Base-by-base conservation (phyloP, 2,329 filamentous ascomycete species). In the Fusarium pseudograminearum region DNA sequence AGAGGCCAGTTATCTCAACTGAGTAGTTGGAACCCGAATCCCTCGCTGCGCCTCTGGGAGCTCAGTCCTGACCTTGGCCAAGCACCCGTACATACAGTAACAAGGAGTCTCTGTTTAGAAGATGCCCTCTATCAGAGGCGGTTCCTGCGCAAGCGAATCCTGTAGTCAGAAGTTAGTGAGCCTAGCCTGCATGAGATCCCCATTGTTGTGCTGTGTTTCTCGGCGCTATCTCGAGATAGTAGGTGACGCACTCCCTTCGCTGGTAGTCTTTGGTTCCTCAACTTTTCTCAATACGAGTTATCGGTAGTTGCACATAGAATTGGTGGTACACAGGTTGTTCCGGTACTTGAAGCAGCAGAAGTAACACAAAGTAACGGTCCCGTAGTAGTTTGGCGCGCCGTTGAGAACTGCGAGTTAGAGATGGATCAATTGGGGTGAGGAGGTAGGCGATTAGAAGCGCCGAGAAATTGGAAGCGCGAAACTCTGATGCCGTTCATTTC, bases 101-200 rank as follows among this genome's bases (percentile, higher is more conserved):
- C 28, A 20, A 51, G 8, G 33, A 51, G n/a, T 16, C n/a, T 28
- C 16, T 50, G 26, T 26, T 38, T 20, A n/a, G 18, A 40, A 41
- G 6, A 26, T 52, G 36, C 31, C 31, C 34, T 38, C 47, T 47
- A 45, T 63, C 56, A 24, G 50, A 48, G 30, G 47, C 67, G 45
- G 67, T 70, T 70, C 67, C 67, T 70, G 67, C 67, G 67, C 67
- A 70, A 70, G 67, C 67, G 68, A 66, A 61, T 58, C 36, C 47
- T 41, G 47, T 70, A 62, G 66, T 70, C 44, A 67, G 66, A 69
- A 64, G 62, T 70, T 70, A 70, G 52, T 67, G 41, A 61, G 57
- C 62, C 41, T 67, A 70, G 67, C 59, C 53, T 60, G 62, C 67
- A 64, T 59, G 57, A 66, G 33, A 26, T 34, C 44, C 41, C 41